Evolutionary conservation across 2,329 filamentous ascomycete species (phyloP), one percentile per base, ranked within the genome.

Genomic region (Scytalidium lignicola): DNA sequence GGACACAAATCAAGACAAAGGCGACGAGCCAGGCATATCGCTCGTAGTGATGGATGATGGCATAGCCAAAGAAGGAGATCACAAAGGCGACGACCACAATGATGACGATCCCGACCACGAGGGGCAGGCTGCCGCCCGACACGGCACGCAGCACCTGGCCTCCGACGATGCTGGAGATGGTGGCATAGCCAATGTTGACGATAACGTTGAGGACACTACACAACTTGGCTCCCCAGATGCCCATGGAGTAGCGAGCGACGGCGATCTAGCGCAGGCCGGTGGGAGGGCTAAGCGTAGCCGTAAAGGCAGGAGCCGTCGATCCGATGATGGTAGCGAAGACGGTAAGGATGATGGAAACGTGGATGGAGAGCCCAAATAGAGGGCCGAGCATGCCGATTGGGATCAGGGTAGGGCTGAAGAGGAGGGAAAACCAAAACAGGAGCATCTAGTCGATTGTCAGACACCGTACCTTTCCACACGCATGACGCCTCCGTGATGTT

Each of bases 201-300:
- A 79, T 80, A 20, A 85, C 68, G 58, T 85, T 85, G 51, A 85
- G 69, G 9, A 85, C 60, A 2, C 83, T 76, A 2, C 80, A 74
- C n/a, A 85, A 61, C 1, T 74, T 77, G 28, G 82, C 76, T 18
- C 79, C 66, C 58, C 82, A 83, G 39, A 75, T 26, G 72, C 17
- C 74, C 73, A 28, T 10, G n/a, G n/a, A 2, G 17, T 8, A 46
- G 44, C 51, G 52, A 54, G 56, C 48, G 20, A 45, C 29, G 15
- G 23, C n/a, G 18, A 85, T 82, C 63, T 85, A 81, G 15, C 82
- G 73, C 73, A 85, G 76, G 40, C 81, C 82, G 9, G 80, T 83
- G 63, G 76, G 77, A 3, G 81, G 78, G 0, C 81, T 80, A 45
- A 82, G 65, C 0, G 76, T 81, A 40, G 74, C 74, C 21, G 85